Base-by-base conservation (phyloP, 805 yeast species). In the Candida silvicultrix region DNA sequence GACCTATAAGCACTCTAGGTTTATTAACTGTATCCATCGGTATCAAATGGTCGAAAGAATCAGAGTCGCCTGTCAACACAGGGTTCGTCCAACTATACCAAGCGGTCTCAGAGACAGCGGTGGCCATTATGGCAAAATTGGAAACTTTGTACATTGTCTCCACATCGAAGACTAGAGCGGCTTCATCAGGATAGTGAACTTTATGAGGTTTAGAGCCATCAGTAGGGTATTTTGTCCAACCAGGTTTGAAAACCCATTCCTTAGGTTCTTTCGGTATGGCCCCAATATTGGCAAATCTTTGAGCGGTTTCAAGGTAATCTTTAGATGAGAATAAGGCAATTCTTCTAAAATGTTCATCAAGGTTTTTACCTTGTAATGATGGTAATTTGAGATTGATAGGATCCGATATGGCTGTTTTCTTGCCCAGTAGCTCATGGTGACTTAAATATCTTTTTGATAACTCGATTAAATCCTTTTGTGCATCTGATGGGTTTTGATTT, bases 31-130 rank as follows among this genome's bases (percentile, higher is more conserved):
- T 70, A 50, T 86, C 80, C 60, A 92, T 60, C 0, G 98, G 97
- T 0, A 95, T 79, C 45, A 95, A 65, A 54, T 89, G 95, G 28
- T 82, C 75, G 18, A 48, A 56, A 1, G 50, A 40, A 1, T 53
- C 40, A 2, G 80, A 66, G 42, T 78, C 80, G 2, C 75, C 77
- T 1, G 85, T 73, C 19, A 94, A 62, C 60, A 75, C 81, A 0
- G 99, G 99, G 0, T 96, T 89, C 9, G 89, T 81, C 99, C 99
- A 94, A 0, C 83, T 81, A 59, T 90, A 94, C 96, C 97, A 89
- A 0, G 96, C 95, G 10, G 74, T 69, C 0, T 72, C 61, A 0
- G 96, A 80, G 2, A 74, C 81, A 11, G 96, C 95, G 0, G 86
- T 77, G 2, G 96, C 97, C 64, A 94, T 60, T 0, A 85, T 78